A percentile compares a stretch with the other conserved stretches of the same genome.
Evolutionary conservation across 2,329 filamentous ascomycete species (phyloP).

Genomic region (Ceratocystis eucalypticola): DNA sequence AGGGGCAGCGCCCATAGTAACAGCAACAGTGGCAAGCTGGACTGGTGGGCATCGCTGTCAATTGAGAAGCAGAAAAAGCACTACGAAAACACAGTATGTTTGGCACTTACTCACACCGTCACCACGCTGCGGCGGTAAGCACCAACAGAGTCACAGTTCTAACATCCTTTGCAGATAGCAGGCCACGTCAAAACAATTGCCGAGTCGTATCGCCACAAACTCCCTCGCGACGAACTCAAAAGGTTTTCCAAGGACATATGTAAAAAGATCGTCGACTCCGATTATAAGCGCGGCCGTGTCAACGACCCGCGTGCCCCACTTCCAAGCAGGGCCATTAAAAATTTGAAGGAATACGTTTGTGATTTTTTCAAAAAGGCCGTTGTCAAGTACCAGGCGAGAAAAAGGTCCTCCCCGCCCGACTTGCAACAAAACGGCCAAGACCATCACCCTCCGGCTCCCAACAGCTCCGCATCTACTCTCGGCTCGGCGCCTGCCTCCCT

Average conservation of each 20-base stretch:
- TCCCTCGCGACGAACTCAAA: constrained; percentile 65
- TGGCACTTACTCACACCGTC: neutral
- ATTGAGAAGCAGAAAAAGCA: constrained; percentile 87
- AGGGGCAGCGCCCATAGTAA: constrained; percentile 33
- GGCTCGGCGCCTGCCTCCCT: constrained; percentile 22
- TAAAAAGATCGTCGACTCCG: constrained; percentile 81
- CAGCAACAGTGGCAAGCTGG: constrained; percentile 32
- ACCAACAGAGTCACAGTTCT: neutral
- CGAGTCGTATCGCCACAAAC: constrained; percentile 73
- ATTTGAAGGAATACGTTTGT: constrained; percentile 70
- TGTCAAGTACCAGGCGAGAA: constrained; percentile 54
- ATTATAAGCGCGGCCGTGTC: constrained; percentile 83
- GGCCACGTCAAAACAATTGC: constrained; percentile 75
- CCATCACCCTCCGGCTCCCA: constrained; percentile 18
- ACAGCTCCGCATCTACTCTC: constrained; percentile 1
- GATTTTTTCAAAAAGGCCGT: constrained; percentile 81
- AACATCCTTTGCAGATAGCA: constrained; percentile 45
- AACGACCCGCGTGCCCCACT: constrained; percentile 60
- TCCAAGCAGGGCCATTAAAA: constrained; percentile 62
- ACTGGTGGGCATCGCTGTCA: constrained; percentile 47
- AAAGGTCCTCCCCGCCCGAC: constrained; percentile 39
- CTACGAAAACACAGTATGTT: constrained; percentile 79
- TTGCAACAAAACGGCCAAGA: constrained; percentile 21
- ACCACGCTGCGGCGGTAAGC: neutral
- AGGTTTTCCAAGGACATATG: constrained; percentile 53